Evolutionary conservation across 192 early-diverging fungal genomes (phyloP).

Genomic region (Cladochytrium replicatum): DNA sequence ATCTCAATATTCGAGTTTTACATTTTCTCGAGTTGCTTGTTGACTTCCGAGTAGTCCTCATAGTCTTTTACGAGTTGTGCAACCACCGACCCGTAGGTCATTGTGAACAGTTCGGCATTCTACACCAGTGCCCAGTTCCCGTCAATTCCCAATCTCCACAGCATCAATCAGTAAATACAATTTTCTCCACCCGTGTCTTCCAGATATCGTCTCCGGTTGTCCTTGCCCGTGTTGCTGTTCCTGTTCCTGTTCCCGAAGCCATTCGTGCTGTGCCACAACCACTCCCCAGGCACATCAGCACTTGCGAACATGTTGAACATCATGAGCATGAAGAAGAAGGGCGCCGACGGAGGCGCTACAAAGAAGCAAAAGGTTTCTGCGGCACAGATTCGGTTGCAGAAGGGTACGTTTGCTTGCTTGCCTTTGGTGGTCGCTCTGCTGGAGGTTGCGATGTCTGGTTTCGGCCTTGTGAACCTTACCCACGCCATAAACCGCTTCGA

Average conservation of each 20-base stretch:
- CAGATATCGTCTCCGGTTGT: constrained; percentile 92
- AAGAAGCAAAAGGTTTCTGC: constrained; percentile 76
- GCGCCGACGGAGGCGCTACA: constrained; percentile 29
- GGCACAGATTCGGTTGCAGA: constrained; percentile 84
- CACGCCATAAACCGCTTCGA: no score
- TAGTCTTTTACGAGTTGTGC: constrained; percentile 88
- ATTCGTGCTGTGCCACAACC: no score
- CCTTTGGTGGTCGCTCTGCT: constrained; percentile 5
- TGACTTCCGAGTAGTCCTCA: constrained; percentile 85
- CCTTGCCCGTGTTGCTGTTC: no score
- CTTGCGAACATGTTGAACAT: constrained; percentile 94
- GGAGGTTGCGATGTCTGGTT: no score
- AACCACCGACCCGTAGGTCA: constrained; percentile 96
- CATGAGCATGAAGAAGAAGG: constrained; percentile 74
- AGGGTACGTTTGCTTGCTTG: constrained; percentile 48
- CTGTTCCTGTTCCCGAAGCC: no score
- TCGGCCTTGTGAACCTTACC: no score
- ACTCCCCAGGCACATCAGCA: no score
- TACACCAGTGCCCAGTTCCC: constrained; percentile 6
- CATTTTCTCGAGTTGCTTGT: constrained; percentile 97
- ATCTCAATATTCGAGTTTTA: no score
- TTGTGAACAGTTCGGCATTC: constrained; percentile 90
- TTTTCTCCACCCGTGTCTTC: constrained; percentile 91
- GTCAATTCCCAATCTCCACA: no score
- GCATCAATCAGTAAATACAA: no score